Evolutionary conservation across 441 rosid genomes (phyloP).

Genomic region (Corymbia calophylla): DNA sequence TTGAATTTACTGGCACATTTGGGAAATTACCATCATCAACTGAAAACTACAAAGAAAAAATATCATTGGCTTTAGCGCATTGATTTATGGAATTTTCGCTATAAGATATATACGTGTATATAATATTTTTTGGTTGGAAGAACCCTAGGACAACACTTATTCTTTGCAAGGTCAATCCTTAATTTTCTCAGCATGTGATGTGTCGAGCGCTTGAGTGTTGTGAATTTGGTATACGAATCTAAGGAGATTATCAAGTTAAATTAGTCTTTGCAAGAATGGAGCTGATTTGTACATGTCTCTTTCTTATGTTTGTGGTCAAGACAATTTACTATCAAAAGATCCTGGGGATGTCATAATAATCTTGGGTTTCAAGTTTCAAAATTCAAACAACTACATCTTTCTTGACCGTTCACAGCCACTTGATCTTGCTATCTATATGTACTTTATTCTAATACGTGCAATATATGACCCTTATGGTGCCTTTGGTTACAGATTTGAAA

Average conservation of each 20-base stretch:
- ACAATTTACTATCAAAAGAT: background rate
- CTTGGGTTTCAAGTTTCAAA: background rate
- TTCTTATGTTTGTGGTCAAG: background rate
- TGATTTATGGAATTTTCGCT: background rate
- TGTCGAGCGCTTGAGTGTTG: fast-evolving
- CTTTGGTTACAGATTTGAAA: background rate
- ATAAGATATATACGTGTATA: background rate
- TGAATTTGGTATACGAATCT: background rate
- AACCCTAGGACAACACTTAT: background rate
- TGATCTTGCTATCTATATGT: background rate
- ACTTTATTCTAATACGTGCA: background rate
- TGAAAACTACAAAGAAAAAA: background rate
- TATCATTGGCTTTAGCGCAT: background rate
- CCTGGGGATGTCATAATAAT: background rate
- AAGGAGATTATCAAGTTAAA: background rate
- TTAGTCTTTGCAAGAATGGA: background rate
- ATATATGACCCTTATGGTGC: background rate
- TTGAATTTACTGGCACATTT: fast-evolving
- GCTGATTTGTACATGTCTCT: background rate
- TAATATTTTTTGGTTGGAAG: background rate
- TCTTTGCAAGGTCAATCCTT: background rate
- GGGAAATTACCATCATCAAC: background rate
- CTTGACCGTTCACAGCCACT: background rate
- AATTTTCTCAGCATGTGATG: background rate
- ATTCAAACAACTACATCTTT: background rate